A percentile compares a stretch with the other conserved stretches of the same genome.
Conservation (phyloP, 768 basidiomycete species). For the Erythrobasidium yunnanense region DNA sequence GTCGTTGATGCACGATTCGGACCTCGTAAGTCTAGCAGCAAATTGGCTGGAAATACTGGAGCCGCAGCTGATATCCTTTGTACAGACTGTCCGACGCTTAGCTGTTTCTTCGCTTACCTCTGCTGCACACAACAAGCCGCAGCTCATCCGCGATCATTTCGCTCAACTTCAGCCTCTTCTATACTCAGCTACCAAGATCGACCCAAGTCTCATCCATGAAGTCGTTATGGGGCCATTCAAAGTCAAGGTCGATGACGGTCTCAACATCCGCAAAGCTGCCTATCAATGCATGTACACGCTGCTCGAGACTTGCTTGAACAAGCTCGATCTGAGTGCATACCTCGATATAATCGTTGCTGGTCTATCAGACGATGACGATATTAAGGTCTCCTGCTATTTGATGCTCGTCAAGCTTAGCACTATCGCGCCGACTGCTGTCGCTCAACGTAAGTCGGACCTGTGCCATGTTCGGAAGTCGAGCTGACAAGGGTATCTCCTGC, state of each 20-base stretch:
- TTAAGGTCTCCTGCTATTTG: conserved; percentile 93
- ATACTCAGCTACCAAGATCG: conserved; percentile 61
- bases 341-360: conserved; percentile 68
- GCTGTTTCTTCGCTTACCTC: conserved; percentile 86
- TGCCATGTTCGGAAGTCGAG: neutral
- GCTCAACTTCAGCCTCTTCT: conserved; percentile 62
- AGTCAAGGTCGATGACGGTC: conserved; percentile 90
- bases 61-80: neutral
- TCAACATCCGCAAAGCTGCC: conserved; percentile 85
- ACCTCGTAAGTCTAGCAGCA: conserved; percentile 55
- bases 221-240: conserved; percentile 98
- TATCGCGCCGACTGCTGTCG: conserved; percentile 69
- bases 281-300: conserved; percentile 95
- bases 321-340: conserved; percentile 78
- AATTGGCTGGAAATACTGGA: neutral
- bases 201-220: conserved; percentile 59
- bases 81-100: conserved; percentile 77
- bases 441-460: conserved; percentile 48
- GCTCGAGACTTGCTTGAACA: conserved; percentile 78
- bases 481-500: neutral
- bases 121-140: conserved; percentile 85
- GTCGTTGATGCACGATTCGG: conserved; percentile 73
- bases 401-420: conserved; percentile 83
- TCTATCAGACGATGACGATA: conserved; percentile 81
- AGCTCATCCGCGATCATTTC: conserved; percentile 78